These are phyloP conservation scores for Myxozyma mucilagina DNA, from an alignment of 805 yeast species.

Conservation along the genomic window DNA sequence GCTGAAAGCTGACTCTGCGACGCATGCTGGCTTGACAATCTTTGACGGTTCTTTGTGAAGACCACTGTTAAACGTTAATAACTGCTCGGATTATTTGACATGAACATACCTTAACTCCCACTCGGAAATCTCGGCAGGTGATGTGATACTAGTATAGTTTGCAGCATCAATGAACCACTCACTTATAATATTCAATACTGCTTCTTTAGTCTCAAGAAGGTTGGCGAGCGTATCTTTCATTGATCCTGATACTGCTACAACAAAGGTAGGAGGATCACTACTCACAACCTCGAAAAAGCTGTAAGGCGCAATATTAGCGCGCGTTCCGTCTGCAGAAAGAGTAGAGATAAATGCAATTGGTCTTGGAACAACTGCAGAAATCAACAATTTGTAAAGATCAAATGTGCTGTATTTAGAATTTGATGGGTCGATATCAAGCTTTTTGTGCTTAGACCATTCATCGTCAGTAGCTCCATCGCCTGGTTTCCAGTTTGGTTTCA, in stretches of 20 bases:
- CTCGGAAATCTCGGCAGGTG: constrained; percentile 55
- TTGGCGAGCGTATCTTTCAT: constrained; percentile 54
- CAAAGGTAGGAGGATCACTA: constrained; percentile 61
- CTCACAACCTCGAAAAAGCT: constrained; percentile 53
- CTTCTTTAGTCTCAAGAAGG: constrained; percentile 53
- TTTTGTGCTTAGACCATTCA: constrained; percentile 49
- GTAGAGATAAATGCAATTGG: constrained; percentile 63
- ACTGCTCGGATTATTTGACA: constrained; percentile 27
- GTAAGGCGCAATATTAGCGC: constrained; percentile 58
- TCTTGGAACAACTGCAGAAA: constrained; percentile 58
- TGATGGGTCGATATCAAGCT: constrained; percentile 53
- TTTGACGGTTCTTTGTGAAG: constrained; percentile 56
- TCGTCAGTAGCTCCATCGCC: constrained; percentile 51
- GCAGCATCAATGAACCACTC: constrained; percentile 71
- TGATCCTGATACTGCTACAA: constrained; percentile 49
- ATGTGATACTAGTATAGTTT: constrained; percentile 49
- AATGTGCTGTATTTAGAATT: constrained; percentile 44
- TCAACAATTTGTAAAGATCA: constrained; percentile 53
- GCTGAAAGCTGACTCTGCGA: constrained; percentile 62
- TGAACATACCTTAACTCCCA: constrained; percentile 44
- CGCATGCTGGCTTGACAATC: constrained; percentile 55
- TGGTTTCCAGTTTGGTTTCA: constrained; percentile 46
- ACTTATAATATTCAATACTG: constrained; percentile 56
- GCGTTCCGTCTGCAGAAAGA: constrained; percentile 44
- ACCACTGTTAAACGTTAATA: not conserved